Evolutionary conservation across 2,329 filamentous ascomycete genomes (phyloP).

Genomic region (Penicillium sp.): DNA sequence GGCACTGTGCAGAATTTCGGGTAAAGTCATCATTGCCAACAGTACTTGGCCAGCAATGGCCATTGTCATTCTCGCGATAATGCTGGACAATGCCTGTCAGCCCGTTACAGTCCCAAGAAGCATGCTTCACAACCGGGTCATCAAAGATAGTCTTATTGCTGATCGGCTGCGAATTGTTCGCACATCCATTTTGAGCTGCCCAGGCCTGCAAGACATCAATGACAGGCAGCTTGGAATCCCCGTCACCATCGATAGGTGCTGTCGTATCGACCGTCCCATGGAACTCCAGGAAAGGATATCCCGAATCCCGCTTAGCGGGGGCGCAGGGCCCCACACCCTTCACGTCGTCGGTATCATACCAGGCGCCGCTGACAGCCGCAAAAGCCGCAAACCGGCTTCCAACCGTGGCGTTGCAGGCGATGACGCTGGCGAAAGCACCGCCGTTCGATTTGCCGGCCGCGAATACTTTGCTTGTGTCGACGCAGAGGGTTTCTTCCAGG

Average conservation of each 20-base stretch:
- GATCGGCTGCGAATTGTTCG: constrained; percentile 9
- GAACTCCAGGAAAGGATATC: constrained; percentile 26
- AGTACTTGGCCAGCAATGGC: constrained; percentile 25
- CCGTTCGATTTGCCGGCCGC: constrained; percentile 57
- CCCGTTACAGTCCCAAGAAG: constrained; percentile 18
- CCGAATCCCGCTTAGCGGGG: constrained; percentile 31
- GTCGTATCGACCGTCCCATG: constrained; percentile 24
- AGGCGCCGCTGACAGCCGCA: constrained; percentile 50
- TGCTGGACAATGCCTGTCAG: constrained; percentile 22
- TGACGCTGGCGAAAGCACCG: constrained; percentile 50
- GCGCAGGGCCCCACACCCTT: constrained; percentile 25
- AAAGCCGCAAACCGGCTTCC: constrained; percentile 52
- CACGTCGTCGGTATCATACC: constrained; percentile 37
- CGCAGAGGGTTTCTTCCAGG: constrained; percentile 46
- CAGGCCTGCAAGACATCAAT: constrained; percentile 22
- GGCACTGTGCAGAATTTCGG: constrained; percentile 12
- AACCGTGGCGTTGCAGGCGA: constrained; percentile 49
- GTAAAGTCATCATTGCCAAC: constrained; percentile 17
- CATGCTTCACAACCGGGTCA: constrained; percentile 21
- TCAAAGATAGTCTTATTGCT: constrained; percentile 20
- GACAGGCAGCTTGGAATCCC: constrained; percentile 12
- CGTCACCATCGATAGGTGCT: constrained; percentile 20
- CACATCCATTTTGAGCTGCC: constrained; percentile 20
- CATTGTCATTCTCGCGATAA: constrained; percentile 20
- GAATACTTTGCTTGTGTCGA: constrained; percentile 48